phyloP scores from a whole-genome alignment of 176 grass and related monocot species.

The Carex cristatella region DNA sequence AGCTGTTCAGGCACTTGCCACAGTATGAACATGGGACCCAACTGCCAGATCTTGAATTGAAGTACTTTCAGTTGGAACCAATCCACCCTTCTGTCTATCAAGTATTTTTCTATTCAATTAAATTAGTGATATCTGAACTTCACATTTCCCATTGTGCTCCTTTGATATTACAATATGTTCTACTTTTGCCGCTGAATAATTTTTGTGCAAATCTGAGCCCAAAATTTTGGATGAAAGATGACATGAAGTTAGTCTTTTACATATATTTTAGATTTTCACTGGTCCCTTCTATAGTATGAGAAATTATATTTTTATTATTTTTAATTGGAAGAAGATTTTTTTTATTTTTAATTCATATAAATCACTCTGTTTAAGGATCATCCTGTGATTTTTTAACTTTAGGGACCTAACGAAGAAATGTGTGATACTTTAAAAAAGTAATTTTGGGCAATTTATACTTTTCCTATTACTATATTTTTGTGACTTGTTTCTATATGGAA shows the following conservation, averaged over 20 bases:
- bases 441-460: not conserved
- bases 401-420: not conserved
- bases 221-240: not conserved
- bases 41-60: slow-evolving; percentile 67
- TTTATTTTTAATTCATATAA: not conserved
- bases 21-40: slow-evolving; percentile 65
- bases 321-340: not conserved
- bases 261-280: not conserved
- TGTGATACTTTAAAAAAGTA: not conserved
- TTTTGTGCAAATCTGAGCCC: not conserved
- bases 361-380: not conserved
- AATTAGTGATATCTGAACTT: not conserved
- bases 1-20: slow-evolving; percentile 65
- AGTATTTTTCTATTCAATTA: slow-evolving; percentile 25
- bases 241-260: not conserved
- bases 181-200: not conserved
- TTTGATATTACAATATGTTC: not conserved
- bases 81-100: slow-evolving; percentile 91
- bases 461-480: not conserved
- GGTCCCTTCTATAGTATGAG: not conserved
- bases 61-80: slow-evolving; percentile 51
- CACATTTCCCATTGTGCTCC: not conserved
- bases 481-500: not conserved
- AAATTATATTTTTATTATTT: not conserved
- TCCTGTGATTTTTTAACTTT: not conserved